Evolutionary conservation across 1,284 basidiomycete genomes (phyloP).

Genomic region (Malassezia psittaci): DNA sequence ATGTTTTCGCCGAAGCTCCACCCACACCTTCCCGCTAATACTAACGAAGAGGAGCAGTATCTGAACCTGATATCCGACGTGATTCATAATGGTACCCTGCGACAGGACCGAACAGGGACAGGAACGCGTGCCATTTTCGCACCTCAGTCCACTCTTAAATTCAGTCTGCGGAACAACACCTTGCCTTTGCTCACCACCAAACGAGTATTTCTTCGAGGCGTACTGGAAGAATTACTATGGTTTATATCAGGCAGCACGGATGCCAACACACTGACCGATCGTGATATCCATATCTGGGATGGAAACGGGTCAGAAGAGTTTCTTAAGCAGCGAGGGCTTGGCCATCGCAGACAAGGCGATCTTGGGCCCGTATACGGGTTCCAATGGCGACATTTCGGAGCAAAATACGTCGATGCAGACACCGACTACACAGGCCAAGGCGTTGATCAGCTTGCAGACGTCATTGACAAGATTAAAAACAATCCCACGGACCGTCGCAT

Average conservation of each 20-base stretch:
- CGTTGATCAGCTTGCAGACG: slow-evolving; percentile 81
- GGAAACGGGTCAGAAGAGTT: slow-evolving; percentile 85
- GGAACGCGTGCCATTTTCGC: slow-evolving; percentile 43
- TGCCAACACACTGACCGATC: slow-evolving; percentile 64
- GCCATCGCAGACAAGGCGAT: slow-evolving; percentile 77
- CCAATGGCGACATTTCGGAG: slow-evolving; percentile 97
- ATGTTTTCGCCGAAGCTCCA: slow-evolving; percentile 39
- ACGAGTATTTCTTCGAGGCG: slow-evolving; percentile 80
- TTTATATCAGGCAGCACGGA: slow-evolving; percentile 81
- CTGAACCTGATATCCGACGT: slow-evolving; percentile 35
- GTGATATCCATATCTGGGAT: slow-evolving; percentile 93
- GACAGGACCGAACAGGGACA: slow-evolving; percentile 41
- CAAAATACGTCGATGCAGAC: slow-evolving; percentile 71
- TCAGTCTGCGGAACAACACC: slow-evolving; percentile 27
- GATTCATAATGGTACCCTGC: slow-evolving; percentile 29
- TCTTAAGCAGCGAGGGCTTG: slow-evolving; percentile 70
- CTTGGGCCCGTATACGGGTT: slow-evolving; percentile 96
- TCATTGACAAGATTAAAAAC: slow-evolving; percentile 80
- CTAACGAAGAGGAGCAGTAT: slow-evolving; percentile 42
- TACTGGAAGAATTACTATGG: slow-evolving; percentile 91
- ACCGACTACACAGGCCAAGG: slow-evolving; percentile 69
- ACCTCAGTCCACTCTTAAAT: slow-evolving; percentile 34
- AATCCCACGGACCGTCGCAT: slow-evolving; percentile 93
- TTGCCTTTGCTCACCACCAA: slow-evolving; percentile 91
- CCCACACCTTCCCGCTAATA: slow-evolving; percentile 3